Conservation (phyloP, 1,284 basidiomycete species). For the Ceratobasidium sp. region DNA sequence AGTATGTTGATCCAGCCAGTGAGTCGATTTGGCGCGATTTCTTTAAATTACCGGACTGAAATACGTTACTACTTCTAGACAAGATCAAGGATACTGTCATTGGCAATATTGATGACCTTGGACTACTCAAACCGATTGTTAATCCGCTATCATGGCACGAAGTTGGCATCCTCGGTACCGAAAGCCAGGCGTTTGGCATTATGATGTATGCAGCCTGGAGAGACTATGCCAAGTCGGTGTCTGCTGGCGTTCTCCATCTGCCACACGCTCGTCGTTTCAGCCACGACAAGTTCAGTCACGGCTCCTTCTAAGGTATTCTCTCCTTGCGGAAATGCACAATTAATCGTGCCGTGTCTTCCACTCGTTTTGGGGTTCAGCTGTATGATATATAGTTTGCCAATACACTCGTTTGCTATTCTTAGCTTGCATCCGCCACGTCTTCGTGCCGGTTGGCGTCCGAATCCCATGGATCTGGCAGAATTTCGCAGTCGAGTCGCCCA, state of each 20-base stretch:
- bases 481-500: neutral
- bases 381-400: neutral
- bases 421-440: neutral
- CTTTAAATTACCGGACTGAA: too few relatives aligned
- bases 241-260: conserved; percentile 6
- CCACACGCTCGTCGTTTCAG: conserved; percentile 23
- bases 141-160: conserved; percentile 10
- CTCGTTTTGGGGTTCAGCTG: neutral
- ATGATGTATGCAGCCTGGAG: conserved; percentile 36
- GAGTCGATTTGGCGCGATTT: neutral
- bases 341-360: neutral
- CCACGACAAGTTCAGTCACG: neutral
- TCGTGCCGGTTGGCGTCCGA: neutral
- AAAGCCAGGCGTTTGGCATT: conserved; percentile 17
- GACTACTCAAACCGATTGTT: conserved; percentile 8
- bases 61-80: too few relatives aligned
- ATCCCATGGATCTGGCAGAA: neutral
- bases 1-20: neutral
- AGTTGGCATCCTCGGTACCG: conserved; percentile 8
- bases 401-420: conserved; percentile 4
- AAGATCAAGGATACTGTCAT: conserved; percentile 30
- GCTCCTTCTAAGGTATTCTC: neutral
- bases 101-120: neutral
- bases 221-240: conserved; percentile 17
- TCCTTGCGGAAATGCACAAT: neutral